These are phyloP conservation scores for Cercospora berteroae DNA, from an alignment of 2,329 filamentous ascomycete genomes.

Conservation along the genomic window DNA sequence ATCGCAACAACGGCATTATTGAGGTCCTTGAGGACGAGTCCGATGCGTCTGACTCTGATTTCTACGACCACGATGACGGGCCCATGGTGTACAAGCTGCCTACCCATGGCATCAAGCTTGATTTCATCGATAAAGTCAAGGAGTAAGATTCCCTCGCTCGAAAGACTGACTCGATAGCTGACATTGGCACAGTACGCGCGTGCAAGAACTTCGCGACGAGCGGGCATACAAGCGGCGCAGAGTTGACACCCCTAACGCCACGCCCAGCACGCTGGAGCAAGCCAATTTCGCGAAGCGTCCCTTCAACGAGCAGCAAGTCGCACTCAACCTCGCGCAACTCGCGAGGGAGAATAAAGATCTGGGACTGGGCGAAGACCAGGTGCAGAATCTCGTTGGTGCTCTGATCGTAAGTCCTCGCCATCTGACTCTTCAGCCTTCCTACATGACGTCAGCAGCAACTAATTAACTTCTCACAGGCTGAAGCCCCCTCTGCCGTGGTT, in stretches of 20 bases:
- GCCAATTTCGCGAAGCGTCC: conserved; percentile 46
- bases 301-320: conserved; percentile 65
- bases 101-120: conserved; percentile 48
- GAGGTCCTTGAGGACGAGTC: conserved; percentile 45
- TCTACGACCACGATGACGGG: conserved; percentile 41
- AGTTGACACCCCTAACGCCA: conserved; percentile 3
- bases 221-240: conserved; percentile 22
- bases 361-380: conserved; percentile 47
- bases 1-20: conserved; percentile 52
- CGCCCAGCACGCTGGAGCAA: conserved; percentile 29
- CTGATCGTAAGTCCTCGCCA: conserved; percentile 58
- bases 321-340: conserved; percentile 62
- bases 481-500: conserved; percentile 46
- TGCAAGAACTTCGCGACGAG: conserved; percentile 29
- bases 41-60: conserved; percentile 47
- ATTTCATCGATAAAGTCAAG: conserved; percentile 64
- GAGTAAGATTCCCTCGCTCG: conserved; percentile 34
- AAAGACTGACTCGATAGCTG: conserved; percentile 6
- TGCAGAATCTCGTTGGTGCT: conserved; percentile 55
- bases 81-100: conserved; percentile 47
- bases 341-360: conserved; percentile 52
- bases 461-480: conserved; percentile 37
- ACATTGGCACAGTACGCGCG: conserved; percentile 23
- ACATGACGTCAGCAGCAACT: conserved; percentile 30
- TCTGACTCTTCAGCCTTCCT: conserved; percentile 21